Base-by-base conservation (phyloP, 768 basidiomycete genomes). In the Russula abietina region DNA sequence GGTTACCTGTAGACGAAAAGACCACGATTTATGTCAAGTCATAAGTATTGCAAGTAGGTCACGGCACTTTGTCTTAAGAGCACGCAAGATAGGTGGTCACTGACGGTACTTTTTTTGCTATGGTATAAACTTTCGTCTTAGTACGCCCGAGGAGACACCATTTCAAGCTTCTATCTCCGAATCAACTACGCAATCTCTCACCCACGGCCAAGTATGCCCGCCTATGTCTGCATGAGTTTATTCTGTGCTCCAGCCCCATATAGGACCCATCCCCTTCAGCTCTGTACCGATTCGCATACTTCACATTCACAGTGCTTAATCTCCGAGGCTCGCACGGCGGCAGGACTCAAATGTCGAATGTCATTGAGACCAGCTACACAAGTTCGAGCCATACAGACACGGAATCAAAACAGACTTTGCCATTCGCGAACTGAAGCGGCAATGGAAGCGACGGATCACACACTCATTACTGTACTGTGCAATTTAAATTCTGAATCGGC, bases 131-230 rank as follows among this genome's bases (percentile, higher is more conserved):
- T 38, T 38, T 39, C 6, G 38, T 39, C 16, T 4, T 38, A 14
- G 38, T 16, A 14, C 6, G 10, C 8, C 8, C 38, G 38, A 43
- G 41, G 41, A 41, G 17, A 46, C 10, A 24, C 46, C 3, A 24
- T 17, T 9, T 24, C 12, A 24, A 12, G 19, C 22, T 50, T 50
- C 28, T 19, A 55, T 32, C n/a, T 46, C 51, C 59, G 52, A 53
- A 32, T 46, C 43, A 36, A 53, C 24, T 26, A 17, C 32, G 39
- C 16, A 19, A 43, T 41, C 39, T 51, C 50, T 22, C 11, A 28
- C 41, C 10, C 43, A 41, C 59, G 59, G 59, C 17, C 9, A 7
- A 17, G 41, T 52, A 32, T 52, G n/a, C 22, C 59, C 59, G 50
- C 30, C 14, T 26, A 49, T 24, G 14, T 49, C 17, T 6, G 12